Conservation (phyloP, 768 basidiomycete genomes). For the Scleroderma citrinum region DNA sequence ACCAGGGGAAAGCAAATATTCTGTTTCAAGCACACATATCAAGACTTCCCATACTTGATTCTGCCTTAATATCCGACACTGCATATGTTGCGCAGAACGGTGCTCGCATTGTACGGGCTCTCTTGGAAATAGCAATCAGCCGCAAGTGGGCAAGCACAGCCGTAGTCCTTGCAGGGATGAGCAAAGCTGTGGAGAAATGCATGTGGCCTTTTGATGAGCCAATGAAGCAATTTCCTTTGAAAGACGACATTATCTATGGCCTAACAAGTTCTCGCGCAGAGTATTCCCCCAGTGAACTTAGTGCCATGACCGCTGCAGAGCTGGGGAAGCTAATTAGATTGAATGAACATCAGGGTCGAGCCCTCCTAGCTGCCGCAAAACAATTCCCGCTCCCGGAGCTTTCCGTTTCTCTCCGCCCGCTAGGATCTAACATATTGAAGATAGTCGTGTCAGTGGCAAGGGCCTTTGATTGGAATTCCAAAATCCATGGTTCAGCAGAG, state of each 20-base stretch:
- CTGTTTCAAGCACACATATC: constrained; percentile 90
- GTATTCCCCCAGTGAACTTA: constrained; percentile 67
- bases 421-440: constrained; percentile 78
- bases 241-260: constrained; percentile 70
- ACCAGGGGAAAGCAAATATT: constrained; percentile 89
- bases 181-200: constrained; percentile 88
- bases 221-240: constrained; percentile 73
- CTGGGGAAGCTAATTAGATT: constrained; percentile 79
- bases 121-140: constrained; percentile 92
- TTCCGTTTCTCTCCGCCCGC: constrained; percentile 66
- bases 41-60: constrained; percentile 76
- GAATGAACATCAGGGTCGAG: constrained; percentile 79
- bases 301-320: constrained; percentile 54
- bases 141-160: constrained; percentile 85
- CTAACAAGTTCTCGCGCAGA: constrained; percentile 81
- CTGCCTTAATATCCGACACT: constrained; percentile 92
- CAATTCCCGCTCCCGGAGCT: constrained; percentile 77
- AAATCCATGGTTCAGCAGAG: constrained; percentile 68
- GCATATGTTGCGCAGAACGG: constrained; percentile 94
- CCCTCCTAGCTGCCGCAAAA: constrained; percentile 71
- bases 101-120: constrained; percentile 88
- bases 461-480: constrained; percentile 75
- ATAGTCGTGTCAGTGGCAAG: constrained; percentile 59
- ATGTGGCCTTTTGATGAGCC: constrained; percentile 96
- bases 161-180: constrained; percentile 77